A percentile compares a stretch with the other conserved stretches of the same genome.
Evolutionary conservation across 345 rosid genomes (phyloP).

Genomic region (Citropsis articulata): DNA sequence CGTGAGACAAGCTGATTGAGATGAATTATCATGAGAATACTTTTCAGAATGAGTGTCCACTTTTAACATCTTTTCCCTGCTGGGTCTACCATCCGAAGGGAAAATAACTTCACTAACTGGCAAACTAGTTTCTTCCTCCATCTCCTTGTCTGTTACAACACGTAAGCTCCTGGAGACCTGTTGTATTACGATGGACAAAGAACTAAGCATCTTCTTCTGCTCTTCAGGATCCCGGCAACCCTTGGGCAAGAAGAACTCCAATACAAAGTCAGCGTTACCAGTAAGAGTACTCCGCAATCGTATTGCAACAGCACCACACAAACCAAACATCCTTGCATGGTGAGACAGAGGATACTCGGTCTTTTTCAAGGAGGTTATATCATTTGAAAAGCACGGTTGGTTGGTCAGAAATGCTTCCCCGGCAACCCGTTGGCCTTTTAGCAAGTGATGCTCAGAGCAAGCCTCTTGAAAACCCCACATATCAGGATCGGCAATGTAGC

Average conservation of each 20-base stretch:
- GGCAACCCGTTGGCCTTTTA: slow-evolving; percentile 87
- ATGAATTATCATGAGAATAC: slow-evolving; percentile 28
- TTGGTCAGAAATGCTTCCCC: slow-evolving; percentile 88
- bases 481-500: slow-evolving; percentile 54
- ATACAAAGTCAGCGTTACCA: slow-evolving; percentile 68
- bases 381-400: slow-evolving; percentile 78
- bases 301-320: slow-evolving; percentile 81
- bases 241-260: slow-evolving; percentile 89
- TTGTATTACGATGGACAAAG: slow-evolving; percentile 62
- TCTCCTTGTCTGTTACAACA: slow-evolving; percentile 69
- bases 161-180: slow-evolving; percentile 71
- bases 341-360: slow-evolving; percentile 91
- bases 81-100: slow-evolving; percentile 26
- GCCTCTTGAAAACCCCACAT: slow-evolving; percentile 73
- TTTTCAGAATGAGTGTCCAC: slow-evolving; percentile 31
- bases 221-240: slow-evolving; percentile 57
- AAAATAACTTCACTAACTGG: slow-evolving; percentile 36
- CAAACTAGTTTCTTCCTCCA: slow-evolving; percentile 45
- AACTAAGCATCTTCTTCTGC: slow-evolving; percentile 68
- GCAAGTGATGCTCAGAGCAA: slow-evolving; percentile 91
- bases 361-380: slow-evolving; percentile 55
- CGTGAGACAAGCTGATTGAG: slow-evolving; percentile 23
- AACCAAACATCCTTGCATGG: slow-evolving; percentile 80
- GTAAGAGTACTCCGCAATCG: slow-evolving; percentile 68
- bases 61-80: slow-evolving; percentile 34